Evolutionary conservation across 345 rosid species (phyloP).

Genomic region (Arabidopsis arenosa): DNA sequence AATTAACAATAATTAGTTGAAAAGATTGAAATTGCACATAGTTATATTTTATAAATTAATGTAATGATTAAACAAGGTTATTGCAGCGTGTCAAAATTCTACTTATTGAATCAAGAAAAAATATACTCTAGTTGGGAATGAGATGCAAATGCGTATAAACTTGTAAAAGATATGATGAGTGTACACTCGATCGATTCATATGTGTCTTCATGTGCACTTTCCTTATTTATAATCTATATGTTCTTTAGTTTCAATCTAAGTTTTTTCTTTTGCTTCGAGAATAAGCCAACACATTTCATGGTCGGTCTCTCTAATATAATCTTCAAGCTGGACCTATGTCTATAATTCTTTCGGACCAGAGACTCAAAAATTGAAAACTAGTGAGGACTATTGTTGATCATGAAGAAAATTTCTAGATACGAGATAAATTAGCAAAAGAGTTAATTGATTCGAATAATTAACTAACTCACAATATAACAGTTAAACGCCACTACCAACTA

Average conservation of each 20-base stretch:
- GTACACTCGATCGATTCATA: conserved; percentile 31
- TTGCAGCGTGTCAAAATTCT: conserved; percentile 6
- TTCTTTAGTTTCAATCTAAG: background rate
- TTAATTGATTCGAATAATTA: background rate
- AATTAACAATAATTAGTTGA: no score
- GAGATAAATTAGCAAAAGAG: background rate
- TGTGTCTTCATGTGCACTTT: conserved; percentile 26
- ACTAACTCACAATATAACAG: background rate
- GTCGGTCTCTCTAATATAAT: conserved; percentile 25
- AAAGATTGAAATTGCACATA: background rate
- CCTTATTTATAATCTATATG: background rate
- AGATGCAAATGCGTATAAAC: conserved; percentile 37
- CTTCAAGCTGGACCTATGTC: background rate
- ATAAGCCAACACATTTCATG: conserved; percentile 26
- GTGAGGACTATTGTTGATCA: background rate
- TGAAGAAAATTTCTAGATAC: background rate
- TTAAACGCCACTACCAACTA: conserved; percentile 37
- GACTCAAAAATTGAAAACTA: background rate
- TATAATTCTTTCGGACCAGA: no score
- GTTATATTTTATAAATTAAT: conserved; percentile 1
- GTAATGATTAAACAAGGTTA: background rate
- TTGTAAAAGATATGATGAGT: conserved; percentile 35
- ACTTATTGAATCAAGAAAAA: conserved; percentile 1
- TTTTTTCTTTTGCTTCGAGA: conserved; percentile 18
- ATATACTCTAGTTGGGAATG: background rate